These are phyloP conservation scores for Gynostemma pentaphyllum DNA, from an alignment of 306 rosid genomes.

Conservation along the genomic window DNA sequence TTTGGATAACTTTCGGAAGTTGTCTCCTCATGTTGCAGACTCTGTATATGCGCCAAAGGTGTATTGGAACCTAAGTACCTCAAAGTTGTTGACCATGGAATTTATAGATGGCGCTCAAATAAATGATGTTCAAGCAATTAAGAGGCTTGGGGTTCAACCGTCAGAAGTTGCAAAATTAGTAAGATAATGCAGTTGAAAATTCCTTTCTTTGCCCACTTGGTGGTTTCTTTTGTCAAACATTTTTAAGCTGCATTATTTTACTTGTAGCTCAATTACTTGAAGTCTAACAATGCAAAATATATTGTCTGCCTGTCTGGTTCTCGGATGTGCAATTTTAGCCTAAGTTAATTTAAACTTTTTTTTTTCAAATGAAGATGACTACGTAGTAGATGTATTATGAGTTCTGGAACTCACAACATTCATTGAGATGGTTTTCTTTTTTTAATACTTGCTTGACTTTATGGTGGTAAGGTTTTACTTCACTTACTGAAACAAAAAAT, in stretches of 20 bases:
- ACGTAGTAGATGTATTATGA: background rate
- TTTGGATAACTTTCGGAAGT: slow-evolving; percentile 66
- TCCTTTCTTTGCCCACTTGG: slow-evolving; percentile 1
- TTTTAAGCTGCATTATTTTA: slow-evolving; percentile 1
- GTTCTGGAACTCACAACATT: background rate
- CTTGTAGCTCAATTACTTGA: background rate
- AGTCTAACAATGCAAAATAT: background rate
- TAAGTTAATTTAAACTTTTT: background rate
- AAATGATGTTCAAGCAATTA: slow-evolving; percentile 59
- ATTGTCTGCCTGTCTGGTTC: background rate
- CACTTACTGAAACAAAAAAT: slow-evolving; percentile 5
- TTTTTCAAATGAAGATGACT: background rate
- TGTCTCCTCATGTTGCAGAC: slow-evolving; percentile 82
- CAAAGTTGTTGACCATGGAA: slow-evolving; percentile 93
- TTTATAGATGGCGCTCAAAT: slow-evolving; percentile 76
- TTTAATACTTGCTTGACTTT: background rate
- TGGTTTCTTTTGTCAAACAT: background rate
- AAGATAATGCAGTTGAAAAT: slow-evolving; percentile 23
- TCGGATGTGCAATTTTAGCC: background rate
- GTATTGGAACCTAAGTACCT: slow-evolving; percentile 70
- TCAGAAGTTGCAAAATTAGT: slow-evolving; percentile 80
- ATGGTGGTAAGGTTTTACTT: background rate
- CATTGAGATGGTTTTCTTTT: background rate
- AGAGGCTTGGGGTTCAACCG: slow-evolving; percentile 54
- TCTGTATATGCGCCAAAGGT: slow-evolving; percentile 82